Evolutionary conservation across 2,329 filamentous ascomycete genomes (phyloP), one percentile per base, ranked within the genome.

Genomic region (Neofusicoccum sp.): DNA sequence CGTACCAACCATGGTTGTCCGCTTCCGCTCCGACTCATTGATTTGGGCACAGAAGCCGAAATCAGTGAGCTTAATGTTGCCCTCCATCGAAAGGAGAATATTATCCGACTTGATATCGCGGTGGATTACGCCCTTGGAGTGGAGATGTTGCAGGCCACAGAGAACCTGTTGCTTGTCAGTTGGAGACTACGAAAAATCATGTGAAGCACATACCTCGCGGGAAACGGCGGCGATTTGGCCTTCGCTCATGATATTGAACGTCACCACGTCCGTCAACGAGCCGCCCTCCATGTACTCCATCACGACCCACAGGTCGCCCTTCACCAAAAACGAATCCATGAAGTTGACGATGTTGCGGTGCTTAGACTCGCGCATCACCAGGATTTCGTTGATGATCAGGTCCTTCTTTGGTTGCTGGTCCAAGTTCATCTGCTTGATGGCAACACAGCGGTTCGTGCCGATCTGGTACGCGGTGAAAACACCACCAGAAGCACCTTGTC

Each of bases 281-380:
- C 95, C 95, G 62, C 95, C 95, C 76, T 99, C 93, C 95, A 99
- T 99, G 71, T 93, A 99, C 78, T 99, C 95, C 95, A 99, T 99
- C 34, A 98, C 91, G 1, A 99, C 95, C 95, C 95, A 99, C 31
- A 99, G 80, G 75, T 98, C 95, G 44, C 93, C 90, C 11, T 86
- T 85, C 61, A 93, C 89, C 9, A 99, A 82, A 75, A 93, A 98
- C 74, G 93, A 97, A 79, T 98, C 95, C 79, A 98, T 93, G 76
- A 98, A 99, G 76, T 99, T 99, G 77, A 99, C 95, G 76, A 99
- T 96, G 73, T 98, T 98, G 70, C 92, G 93, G 73, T 99, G 95
- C 62, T 91, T 95, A 81, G 93, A 97, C 70, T 98, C 95, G 79
- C 96, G 96, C 95, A 99, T 99, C 62, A 99, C 95, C 62, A 99